phyloP scores from a whole-genome alignment of 2,329 filamentous ascomycete species.

The Thelonectria olida region DNA sequence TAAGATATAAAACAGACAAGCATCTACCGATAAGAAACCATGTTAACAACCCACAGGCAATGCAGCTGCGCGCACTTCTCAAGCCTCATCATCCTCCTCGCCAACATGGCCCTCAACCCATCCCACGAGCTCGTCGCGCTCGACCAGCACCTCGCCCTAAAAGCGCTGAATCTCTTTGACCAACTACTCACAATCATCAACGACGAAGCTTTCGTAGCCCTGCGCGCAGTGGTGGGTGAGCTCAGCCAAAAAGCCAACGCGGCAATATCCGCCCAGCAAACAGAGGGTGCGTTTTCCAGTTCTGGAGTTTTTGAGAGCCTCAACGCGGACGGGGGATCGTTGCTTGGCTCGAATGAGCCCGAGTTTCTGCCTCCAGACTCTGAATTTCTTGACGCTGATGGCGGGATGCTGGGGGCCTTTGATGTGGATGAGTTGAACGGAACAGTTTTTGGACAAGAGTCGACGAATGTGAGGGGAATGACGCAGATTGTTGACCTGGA shows the following conservation, averaged over 20 bases:
- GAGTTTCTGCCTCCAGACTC: slow-evolving; percentile 11
- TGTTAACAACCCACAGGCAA: slow-evolving; percentile 30
- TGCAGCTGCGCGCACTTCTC: slow-evolving; percentile 46
- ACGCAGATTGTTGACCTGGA: slow-evolving; percentile 1
- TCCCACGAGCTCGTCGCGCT: slow-evolving; percentile 33
- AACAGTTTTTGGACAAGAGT: neutral
- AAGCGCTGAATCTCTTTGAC: slow-evolving; percentile 42
- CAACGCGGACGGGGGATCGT: neutral
- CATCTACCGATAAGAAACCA: too few relatives aligned
- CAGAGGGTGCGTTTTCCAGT: neutral
- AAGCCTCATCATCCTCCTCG: slow-evolving; percentile 45
- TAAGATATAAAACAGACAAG: slow-evolving; percentile 22
- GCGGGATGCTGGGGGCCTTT: slow-evolving; percentile 16
- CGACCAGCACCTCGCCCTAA: slow-evolving; percentile 42
- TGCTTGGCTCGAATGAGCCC: neutral
- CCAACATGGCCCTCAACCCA: slow-evolving; percentile 45
- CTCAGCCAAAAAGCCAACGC: slow-evolving; percentile 30
- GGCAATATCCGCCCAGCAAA: slow-evolving; percentile 23
- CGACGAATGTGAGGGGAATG: neutral
- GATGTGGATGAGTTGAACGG: neutral
- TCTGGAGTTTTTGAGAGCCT: slow-evolving; percentile 10
- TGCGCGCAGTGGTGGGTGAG: slow-evolving; percentile 29
- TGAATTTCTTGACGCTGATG: neutral
- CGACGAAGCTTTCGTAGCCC: slow-evolving; percentile 22
- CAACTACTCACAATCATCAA: slow-evolving; percentile 33